Evolutionary conservation across 768 basidiomycete genomes (phyloP), one percentile per base, ranked within the genome.

Genomic region (Tylopilus intermedius): DNA sequence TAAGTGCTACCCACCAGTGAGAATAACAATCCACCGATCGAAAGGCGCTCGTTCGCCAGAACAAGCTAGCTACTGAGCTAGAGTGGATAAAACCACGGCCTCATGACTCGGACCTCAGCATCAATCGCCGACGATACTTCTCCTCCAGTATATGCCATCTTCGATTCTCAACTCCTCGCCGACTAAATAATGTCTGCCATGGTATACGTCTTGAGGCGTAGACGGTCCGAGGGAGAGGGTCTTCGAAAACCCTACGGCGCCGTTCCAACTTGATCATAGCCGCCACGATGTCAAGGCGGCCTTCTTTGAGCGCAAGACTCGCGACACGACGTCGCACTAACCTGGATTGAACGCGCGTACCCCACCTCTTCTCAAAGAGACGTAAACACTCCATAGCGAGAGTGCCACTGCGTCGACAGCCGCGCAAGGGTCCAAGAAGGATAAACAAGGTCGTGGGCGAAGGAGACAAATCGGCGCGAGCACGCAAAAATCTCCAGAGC

Each of bases 281-380:
- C 21, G 48, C 56, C 37, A 64, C 68, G 52, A 86, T 77, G 60
- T 81, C 81, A 55, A 72, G 66, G 42, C 83, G 77, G 14, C 83
- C 79, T 70, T 89, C 80, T 65, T 83, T 86, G 50, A 84, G 61
- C 29, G 85, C 86, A 44, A 86, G 71, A 39, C 66, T 68, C 5
- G 76, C 76, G 48, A 89, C 66, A 39, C 83, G 79, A 52, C 82
- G 77, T 61, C 79, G 76, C 21, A 89, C 85, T 21, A 74, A 70
- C 47, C 75, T 71, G 68, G 86, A 81, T 58, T 78, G 78, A 5
- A 84, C 70, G 24, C 64, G 65, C 18, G 67, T 50, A 3, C 87
- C 86, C 83, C 83, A 89, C 58, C 73, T 71, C 48, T 63, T 62
- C 58, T 71, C 71, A 64, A 83, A 88, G 41, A 64, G 59, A 40